These are phyloP conservation scores for Asterella californica DNA, from an alignment of 225 moss, liverwort and hornwort genomes.

Conservation along the genomic window DNA sequence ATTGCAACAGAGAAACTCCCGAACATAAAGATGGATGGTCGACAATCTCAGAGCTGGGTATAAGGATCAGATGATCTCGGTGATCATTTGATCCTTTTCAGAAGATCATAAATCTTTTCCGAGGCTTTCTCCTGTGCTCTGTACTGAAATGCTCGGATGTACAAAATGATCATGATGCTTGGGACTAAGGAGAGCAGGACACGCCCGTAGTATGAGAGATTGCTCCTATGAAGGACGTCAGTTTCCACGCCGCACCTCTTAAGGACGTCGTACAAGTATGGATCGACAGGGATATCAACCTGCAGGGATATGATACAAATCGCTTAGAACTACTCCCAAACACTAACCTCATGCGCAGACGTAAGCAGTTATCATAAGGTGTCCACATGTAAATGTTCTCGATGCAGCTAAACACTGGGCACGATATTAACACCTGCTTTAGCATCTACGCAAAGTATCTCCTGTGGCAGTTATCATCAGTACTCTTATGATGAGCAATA, in stretches of 20 bases:
- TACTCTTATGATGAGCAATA: not conserved
- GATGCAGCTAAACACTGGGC: not conserved
- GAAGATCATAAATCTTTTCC: constrained; percentile 85
- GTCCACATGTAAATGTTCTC: not conserved
- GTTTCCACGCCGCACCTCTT: constrained; percentile 69
- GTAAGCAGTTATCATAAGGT: not conserved
- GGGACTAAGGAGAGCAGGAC: constrained; percentile 65
- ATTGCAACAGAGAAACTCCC: not conserved
- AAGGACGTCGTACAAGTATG: constrained; percentile 61
- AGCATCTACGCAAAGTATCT: not conserved
- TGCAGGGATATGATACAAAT: constrained; percentile 22
- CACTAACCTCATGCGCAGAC: not conserved
- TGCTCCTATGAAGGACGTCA: constrained; percentile 62
- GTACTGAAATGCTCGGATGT: constrained; percentile 70
- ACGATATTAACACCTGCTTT: not conserved
- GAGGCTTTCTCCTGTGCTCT: constrained; percentile 60
- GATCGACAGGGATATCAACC: constrained; percentile 97
- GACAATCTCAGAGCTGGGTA: not conserved
- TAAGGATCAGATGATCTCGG: constrained; percentile 75
- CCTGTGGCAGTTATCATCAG: not conserved
- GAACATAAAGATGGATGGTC: no score
- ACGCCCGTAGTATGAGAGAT: constrained; percentile 68
- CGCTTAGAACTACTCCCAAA: not conserved
- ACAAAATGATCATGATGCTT: constrained; percentile 66
- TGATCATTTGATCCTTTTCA: constrained; percentile 95